Evolutionary conservation across 345 rosid species (phyloP).

Genomic region (Arabidopsis arenosa): DNA sequence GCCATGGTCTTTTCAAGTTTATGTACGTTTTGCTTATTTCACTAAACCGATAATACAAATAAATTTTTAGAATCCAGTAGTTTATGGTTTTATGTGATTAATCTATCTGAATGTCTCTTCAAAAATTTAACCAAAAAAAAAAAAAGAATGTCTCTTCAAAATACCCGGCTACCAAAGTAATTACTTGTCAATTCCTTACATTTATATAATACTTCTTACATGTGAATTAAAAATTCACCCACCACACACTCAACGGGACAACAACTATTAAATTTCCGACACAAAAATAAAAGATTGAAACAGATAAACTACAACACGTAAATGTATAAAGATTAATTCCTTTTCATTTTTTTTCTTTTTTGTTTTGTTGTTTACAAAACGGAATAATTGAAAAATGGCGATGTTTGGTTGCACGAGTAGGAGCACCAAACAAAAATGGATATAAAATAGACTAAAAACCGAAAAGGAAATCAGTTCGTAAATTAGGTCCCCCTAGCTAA

Average conservation of each 20-base stretch:
- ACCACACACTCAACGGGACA: slow-evolving; percentile 24
- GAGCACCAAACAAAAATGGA: slow-evolving; percentile 46
- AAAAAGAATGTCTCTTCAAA: not conserved
- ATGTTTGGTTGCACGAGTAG: slow-evolving; percentile 45
- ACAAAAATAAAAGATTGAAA: slow-evolving; percentile 23
- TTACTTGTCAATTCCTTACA: slow-evolving; percentile 19
- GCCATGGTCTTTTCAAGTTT: not conserved
- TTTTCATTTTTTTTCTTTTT: not conserved
- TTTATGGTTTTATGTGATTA: not conserved
- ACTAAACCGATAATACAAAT: not conserved
- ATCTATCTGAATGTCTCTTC: not conserved
- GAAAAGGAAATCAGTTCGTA: slow-evolving; percentile 41
- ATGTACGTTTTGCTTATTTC: not conserved
- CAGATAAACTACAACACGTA: slow-evolving; percentile 20
- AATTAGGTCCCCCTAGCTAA: slow-evolving; percentile 41
- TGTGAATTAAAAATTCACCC: slow-evolving; percentile 27
- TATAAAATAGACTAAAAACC: slow-evolving; percentile 40
- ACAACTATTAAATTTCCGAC: slow-evolving; percentile 16
- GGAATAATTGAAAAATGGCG: slow-evolving; percentile 31
- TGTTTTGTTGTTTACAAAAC: not conserved
- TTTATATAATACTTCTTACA: not conserved
- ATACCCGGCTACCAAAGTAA: not conserved
- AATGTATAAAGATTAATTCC: slow-evolving; percentile 4
- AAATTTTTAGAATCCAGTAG: not conserved
- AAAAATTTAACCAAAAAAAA: too few species aligned